Base-by-base conservation (phyloP, 441 rosid genomes). In the Pelargonium exstipulatum region DNA sequence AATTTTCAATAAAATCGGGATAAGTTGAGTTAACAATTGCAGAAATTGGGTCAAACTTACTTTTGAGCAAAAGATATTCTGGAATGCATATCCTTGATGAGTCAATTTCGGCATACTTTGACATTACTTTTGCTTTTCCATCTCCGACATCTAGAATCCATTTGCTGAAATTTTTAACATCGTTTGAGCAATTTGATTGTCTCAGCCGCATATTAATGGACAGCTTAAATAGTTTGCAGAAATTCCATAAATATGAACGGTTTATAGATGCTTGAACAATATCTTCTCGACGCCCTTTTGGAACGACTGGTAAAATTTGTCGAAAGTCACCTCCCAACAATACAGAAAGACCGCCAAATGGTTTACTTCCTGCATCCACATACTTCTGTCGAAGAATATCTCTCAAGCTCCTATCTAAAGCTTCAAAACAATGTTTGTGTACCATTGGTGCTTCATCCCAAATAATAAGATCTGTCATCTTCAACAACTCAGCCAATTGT, bases 241-340 rank as follows among this genome's bases (percentile, higher is more conserved):
- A 64, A 32, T 65, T 6, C 75, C 70, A 72, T 2, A 61, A 37
- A 35, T 62, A 42, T 7, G 79, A 68, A 2, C 5, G 16, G 16
- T 14, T 76, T 0, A 68, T 26, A 5, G 63, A 16, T 8, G 76
- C 46, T 6, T 32, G 2, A 2, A 72, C 3, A 24, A 17, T 68
- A 9, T 71, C 76, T 14, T 32, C 20, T 0, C 67, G 20, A 13
- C 9, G 8, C 0, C 60, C 73, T 8, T 17, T 17, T 0, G 43
- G 55, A 4, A 72, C 46, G 2, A 65, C 13, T 0, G 8, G 73
- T 9, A 72, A 32, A 2, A 64, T 69, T 46, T 76, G 70, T 48
- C 60, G 10, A 43, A 76, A 76, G 65, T 76, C 79, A 3, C 73
- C 51, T 0, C 63, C 73, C 0, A 71, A 43, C 1, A 60, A 3